Conservation (phyloP, 2,329 filamentous ascomycete genomes). For the Tolypocladium tundrense region DNA sequence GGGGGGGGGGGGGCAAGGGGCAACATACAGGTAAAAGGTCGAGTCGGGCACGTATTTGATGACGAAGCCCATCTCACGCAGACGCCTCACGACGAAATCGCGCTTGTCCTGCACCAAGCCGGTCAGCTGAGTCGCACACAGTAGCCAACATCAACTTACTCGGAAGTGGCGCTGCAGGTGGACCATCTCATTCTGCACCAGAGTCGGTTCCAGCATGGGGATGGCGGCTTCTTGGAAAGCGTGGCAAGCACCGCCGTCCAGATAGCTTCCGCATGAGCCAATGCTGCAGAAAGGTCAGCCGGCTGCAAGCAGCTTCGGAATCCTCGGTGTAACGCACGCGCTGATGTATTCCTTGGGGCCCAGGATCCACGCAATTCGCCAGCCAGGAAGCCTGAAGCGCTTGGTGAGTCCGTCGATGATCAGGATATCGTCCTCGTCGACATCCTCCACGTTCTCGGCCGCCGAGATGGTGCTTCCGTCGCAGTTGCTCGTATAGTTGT, state of each 20-base stretch:
- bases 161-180: conserved; percentile 83
- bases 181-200: conserved; percentile 77
- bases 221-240: conserved; percentile 93
- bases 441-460: conserved; percentile 81
- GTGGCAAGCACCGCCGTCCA: conserved; percentile 89
- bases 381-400: conserved; percentile 89
- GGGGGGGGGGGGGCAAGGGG: too few relatives aligned
- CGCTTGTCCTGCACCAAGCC: conserved; percentile 57
- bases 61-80: conserved; percentile 77
- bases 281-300: conserved; percentile 36
- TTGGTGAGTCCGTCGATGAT: conserved; percentile 95
- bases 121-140: background rate
- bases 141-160: conserved; percentile 21
- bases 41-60: conserved; percentile 78
- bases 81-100: conserved; percentile 74
- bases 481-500: conserved; percentile 90
- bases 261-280: conserved; percentile 83
- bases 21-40: conserved; percentile 81
- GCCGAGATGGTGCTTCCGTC: conserved; percentile 83
- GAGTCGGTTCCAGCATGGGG: conserved; percentile 77
- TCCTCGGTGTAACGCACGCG: conserved; percentile 39
- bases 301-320: too few relatives aligned
- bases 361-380: conserved; percentile 93
- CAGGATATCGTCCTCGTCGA: conserved; percentile 81
- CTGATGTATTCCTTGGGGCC: conserved; percentile 95